Conservation (phyloP, 768 basidiomycete species). For the Podaxis sp. region DNA sequence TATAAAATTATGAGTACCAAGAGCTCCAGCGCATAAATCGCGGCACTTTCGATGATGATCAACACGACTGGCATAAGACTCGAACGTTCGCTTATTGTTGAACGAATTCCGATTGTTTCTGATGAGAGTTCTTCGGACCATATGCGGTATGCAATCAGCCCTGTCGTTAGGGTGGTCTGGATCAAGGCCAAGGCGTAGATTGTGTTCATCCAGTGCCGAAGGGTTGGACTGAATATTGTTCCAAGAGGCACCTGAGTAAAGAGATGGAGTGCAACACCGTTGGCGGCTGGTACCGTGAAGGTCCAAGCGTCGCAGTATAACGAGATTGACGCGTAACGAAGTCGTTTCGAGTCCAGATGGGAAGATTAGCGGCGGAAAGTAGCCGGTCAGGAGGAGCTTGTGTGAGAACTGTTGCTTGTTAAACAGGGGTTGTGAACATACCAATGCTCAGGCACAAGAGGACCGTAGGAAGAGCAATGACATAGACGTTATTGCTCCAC, state of each 20-base stretch:
- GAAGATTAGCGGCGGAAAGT: too few species aligned
- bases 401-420: neutral
- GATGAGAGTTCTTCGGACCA: constrained; percentile 10
- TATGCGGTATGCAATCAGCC: constrained; percentile 14
- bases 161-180: constrained; percentile 13
- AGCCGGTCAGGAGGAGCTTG: neutral
- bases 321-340: neutral
- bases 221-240: neutral
- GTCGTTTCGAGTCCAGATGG: too few species aligned
- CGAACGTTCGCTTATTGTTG: neutral
- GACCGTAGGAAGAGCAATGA: constrained; percentile 12
- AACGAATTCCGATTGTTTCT: constrained; percentile 4
- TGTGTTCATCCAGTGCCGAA: constrained; percentile 11
- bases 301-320: neutral
- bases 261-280: neutral
- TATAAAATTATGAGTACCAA: constrained; percentile 17
- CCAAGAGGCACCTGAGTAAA: constrained; percentile 4
- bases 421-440: neutral
- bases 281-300: neutral
- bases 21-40: constrained; percentile 17
- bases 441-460: constrained; percentile 15
- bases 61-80: constrained; percentile 17
- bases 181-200: constrained; percentile 10
- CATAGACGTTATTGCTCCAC: constrained; percentile 11
- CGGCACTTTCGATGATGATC: constrained; percentile 18